These are phyloP conservation scores for Pholiota molesta DNA, from an alignment of 768 basidiomycete genomes.

Conservation along the genomic window DNA sequence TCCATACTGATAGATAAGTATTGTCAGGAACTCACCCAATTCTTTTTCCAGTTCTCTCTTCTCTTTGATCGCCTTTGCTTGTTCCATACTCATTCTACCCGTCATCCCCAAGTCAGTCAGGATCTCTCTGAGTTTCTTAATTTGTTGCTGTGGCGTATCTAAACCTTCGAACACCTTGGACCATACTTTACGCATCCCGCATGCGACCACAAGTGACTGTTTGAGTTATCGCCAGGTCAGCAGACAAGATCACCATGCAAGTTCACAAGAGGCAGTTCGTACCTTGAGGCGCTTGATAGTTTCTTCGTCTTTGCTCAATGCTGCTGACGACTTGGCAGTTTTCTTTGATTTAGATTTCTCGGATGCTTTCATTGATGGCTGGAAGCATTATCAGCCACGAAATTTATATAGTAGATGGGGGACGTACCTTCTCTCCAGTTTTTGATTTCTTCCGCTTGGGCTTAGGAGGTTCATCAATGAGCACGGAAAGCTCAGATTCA, in stretches of 20 bases:
- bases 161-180: slow-evolving; percentile 68
- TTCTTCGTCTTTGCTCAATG: slow-evolving; percentile 65
- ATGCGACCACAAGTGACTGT: slow-evolving; percentile 72
- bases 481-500: slow-evolving; percentile 63
- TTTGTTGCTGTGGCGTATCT: slow-evolving; percentile 61
- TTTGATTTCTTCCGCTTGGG: slow-evolving; percentile 38
- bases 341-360: slow-evolving; percentile 34
- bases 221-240: background rate
- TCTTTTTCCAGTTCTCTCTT: slow-evolving; percentile 79
- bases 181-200: slow-evolving; percentile 81
- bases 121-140: slow-evolving; percentile 63
- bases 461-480: slow-evolving; percentile 62
- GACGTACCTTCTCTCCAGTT: slow-evolving; percentile 28
- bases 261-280: slow-evolving; percentile 2
- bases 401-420: background rate
- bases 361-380: no score
- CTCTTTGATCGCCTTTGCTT: slow-evolving; percentile 76
- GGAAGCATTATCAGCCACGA: background rate
- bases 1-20: background rate
- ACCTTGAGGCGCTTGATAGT: slow-evolving; percentile 79
- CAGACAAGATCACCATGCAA: background rate
- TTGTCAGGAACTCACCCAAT: slow-evolving; percentile 54
- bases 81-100: slow-evolving; percentile 75
- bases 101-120: slow-evolving; percentile 79
- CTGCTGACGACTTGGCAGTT: slow-evolving; percentile 33